Base-by-base conservation (phyloP, 257 asterid species). In the Nicotiana sylvestris region DNA sequence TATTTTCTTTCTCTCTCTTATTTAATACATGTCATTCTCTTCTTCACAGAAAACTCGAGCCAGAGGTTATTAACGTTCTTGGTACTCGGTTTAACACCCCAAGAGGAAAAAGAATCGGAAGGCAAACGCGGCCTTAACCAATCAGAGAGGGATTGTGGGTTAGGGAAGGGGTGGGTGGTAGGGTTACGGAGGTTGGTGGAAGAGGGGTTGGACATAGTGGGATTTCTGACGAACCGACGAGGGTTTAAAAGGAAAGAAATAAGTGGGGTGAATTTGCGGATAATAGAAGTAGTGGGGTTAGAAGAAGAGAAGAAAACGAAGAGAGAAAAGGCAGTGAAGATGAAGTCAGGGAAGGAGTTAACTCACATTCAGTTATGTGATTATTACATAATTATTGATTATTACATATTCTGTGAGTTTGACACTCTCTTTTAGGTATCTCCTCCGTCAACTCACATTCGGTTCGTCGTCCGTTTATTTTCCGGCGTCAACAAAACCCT, bases 1-100 rank as follows among this genome's bases (percentile, higher is more conserved):
- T 21, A 21, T 21, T 21, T 21, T 21, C 21, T 21, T 21, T 21
- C 21, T 21, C 21, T 21, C 21, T 21, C 21, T 21, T 21, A 21
- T 21, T 21, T 21, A 21, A 21, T 21, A 21, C 21, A 21, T 21
- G 21, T 21, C 21, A 21, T 21, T 21, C 21, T 21, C 21, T 21
- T 21, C 21, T 21, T 21, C 21, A 21, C 97, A 1, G 92, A 90
- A 58, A 96, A 87, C 77, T 96, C 99, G 30, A 96, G 95, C 97
- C 96, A 96, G 11, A 96, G 85, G 57, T 94, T 96, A 81, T 92
- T 93, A 53, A 96, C 90, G 66, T 94, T 96, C 82, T 96, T 96
- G 12, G 99, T 96, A 9, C 99, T 98, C 8, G 99, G 98, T 78
- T 89, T 93, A 49, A 93, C 92, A 1, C 99, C 99, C 99, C 99